Evolutionary conservation across 345 rosid genomes (phyloP).

Genomic region (Populus tremula): DNA sequence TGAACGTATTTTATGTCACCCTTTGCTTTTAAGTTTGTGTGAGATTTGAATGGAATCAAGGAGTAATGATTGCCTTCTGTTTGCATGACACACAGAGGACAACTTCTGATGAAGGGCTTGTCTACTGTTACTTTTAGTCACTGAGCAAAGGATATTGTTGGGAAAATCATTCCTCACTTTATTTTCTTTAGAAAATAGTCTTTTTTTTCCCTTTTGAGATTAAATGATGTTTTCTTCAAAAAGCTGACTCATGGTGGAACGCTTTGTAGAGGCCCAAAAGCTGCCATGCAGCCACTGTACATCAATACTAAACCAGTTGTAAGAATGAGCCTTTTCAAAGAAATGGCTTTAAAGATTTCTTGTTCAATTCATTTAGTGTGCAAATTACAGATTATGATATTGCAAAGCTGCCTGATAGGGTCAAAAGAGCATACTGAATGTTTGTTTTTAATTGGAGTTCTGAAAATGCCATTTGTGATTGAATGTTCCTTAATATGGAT

Average conservation of each 20-base stretch:
- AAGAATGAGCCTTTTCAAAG: neutral
- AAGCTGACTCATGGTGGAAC: neutral
- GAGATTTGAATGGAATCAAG: neutral
- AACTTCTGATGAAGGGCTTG: neutral
- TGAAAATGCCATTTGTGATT: neutral
- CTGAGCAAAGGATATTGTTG: neutral
- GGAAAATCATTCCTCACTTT: neutral
- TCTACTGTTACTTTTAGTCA: neutral
- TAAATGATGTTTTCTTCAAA: neutral
- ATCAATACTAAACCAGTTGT: neutral
- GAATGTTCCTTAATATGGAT: neutral
- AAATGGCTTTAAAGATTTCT: neutral
- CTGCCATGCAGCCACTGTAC: neutral
- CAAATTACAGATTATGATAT: neutral
- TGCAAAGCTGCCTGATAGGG: neutral
- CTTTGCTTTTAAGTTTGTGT: neutral
- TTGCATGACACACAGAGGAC: neutral
- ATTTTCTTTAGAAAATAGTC: neutral
- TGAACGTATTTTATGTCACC: neutral
- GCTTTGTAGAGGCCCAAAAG: neutral
- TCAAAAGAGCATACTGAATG: neutral
- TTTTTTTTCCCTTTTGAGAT: too few relatives aligned
- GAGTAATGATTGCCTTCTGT: neutral
- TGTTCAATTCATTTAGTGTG: neutral
- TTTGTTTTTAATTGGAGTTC: neutral